Evolutionary conservation across 1,139 yeast species (phyloP), one percentile per base, ranked within the genome.

Genomic region (Yamadazyma buinensis): DNA sequence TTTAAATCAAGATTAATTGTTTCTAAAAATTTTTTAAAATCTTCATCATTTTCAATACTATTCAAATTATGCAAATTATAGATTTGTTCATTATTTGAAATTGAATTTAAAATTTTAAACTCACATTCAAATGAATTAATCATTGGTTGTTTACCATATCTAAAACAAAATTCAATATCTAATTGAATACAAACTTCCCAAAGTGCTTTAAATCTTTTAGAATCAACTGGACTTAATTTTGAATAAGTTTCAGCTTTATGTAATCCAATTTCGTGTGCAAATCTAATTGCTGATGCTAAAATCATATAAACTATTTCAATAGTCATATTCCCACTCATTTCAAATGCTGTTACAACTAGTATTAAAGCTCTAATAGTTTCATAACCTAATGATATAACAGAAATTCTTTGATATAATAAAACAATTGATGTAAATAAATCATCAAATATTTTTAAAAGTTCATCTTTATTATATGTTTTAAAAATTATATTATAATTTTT

Each of bases 181-280:
- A 67, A 51, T 23, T 57, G 52, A 40, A 73, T 76, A 36, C 82
- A 69, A 19, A 58, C 35, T 75, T 80, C 72, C 79, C 84, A 84
- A 2, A 79, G 35, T 7, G 54, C 51, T 26, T 72, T 55, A 17
- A 77, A 57, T 8, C 55, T 51, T 4, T 51, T 44, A 7, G 59
- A 59, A 29, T 76, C 81, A 3, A 51, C 55, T 0, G 46, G 43
- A 0, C 64, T 36, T 13, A 75, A 44, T 1, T 66, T 62, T 3
- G 47, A 42, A 35, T 68, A 69, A 2, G 73, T 57, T 43, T 80
- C 86, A 6, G 61, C 60, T 21, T 86, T 59, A 48, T 84, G 84
- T 17, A 84, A 57, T 0, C 94, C 94, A 41, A 81, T 54, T 30
- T 77, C 82, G 44, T 73, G 78, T 0, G 85, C 84, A 43, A 66